Evolutionary conservation across 2,329 filamentous ascomycete genomes (phyloP).

Genomic region (Mycosphaerella sp.): DNA sequence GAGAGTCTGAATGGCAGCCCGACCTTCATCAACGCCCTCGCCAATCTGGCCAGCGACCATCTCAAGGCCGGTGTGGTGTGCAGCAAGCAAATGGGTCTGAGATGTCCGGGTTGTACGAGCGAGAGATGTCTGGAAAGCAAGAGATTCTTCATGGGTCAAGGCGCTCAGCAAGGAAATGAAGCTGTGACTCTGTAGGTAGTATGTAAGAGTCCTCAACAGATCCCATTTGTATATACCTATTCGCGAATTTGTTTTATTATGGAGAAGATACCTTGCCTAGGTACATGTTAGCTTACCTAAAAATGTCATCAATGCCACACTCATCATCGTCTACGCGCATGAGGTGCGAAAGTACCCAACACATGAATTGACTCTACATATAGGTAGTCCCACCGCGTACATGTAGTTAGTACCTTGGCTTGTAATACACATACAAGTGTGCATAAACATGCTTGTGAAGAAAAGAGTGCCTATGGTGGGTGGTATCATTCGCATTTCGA

Average conservation of each 20-base stretch:
- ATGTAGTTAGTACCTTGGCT: too few species aligned
- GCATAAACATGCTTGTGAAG: not conserved
- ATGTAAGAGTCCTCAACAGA: not conserved
- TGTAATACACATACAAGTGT: too few species aligned
- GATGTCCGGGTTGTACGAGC: conserved; percentile 90
- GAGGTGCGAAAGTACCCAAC: not conserved
- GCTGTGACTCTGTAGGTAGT: conserved; percentile 26
- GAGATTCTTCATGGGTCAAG: conserved; percentile 51
- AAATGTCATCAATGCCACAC: too few species aligned
- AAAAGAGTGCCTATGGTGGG: not conserved
- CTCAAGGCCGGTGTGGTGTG: conserved; percentile 63
- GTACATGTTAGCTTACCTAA: too few species aligned
- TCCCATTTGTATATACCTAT: not conserved
- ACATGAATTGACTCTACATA: not conserved
- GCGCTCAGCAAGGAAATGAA: conserved; percentile 23
- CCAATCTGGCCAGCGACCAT: conserved; percentile 77
- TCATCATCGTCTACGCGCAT: too few species aligned
- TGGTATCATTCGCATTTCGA: conserved; percentile 4
- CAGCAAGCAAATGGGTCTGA: conserved; percentile 78
- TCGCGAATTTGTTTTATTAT: not conserved
- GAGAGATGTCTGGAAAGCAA: conserved; percentile 76
- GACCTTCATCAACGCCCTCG: conserved; percentile 83
- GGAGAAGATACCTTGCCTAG: not conserved
- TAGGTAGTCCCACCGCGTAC: too few species aligned
- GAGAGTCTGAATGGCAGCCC: conserved; percentile 89